Percentiles rank a stretch among this genome's conserved stretches.
Evolutionary conservation across 169 alveolate genomes (phyloP).

Genomic region (Theileria sp.): DNA sequence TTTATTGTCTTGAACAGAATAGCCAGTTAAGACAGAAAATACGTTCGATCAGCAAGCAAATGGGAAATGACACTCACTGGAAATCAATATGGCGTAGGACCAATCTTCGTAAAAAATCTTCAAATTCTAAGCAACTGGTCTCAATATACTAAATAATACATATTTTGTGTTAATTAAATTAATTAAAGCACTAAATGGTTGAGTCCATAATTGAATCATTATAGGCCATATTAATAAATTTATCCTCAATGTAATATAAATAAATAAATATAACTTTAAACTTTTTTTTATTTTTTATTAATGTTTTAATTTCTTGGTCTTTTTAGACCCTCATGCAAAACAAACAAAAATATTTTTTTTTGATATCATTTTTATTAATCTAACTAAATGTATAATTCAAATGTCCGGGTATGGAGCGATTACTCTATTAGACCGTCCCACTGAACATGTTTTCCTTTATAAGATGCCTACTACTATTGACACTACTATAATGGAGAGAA

Average conservation of each 20-base stretch:
- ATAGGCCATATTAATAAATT: neutral
- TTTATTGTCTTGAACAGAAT: slow-evolving; percentile 51
- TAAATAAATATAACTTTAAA: no score
- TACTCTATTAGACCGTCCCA: neutral
- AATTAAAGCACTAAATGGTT: neutral
- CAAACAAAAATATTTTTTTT: neutral
- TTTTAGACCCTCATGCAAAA: neutral
- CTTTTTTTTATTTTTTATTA: neutral
- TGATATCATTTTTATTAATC: no score
- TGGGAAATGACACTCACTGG: slow-evolving; percentile 60
- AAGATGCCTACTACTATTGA: neutral
- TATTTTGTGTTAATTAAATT: no score
- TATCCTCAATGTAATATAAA: neutral
- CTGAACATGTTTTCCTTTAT: neutral
- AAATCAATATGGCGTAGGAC: slow-evolving; percentile 37
- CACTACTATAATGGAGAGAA: neutral
- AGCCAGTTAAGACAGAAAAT: slow-evolving; percentile 47
- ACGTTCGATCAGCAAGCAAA: slow-evolving; percentile 39
- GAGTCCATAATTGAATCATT: neutral
- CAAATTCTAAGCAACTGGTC: neutral
- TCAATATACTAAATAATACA: neutral
- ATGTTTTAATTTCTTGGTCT: neutral
- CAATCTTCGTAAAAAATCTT: slow-evolving; percentile 1
- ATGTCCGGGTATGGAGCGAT: neutral
- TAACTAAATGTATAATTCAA: neutral